Base-by-base conservation (phyloP, 2,329 filamentous ascomycete species). In the Fusarium sp. region DNA sequence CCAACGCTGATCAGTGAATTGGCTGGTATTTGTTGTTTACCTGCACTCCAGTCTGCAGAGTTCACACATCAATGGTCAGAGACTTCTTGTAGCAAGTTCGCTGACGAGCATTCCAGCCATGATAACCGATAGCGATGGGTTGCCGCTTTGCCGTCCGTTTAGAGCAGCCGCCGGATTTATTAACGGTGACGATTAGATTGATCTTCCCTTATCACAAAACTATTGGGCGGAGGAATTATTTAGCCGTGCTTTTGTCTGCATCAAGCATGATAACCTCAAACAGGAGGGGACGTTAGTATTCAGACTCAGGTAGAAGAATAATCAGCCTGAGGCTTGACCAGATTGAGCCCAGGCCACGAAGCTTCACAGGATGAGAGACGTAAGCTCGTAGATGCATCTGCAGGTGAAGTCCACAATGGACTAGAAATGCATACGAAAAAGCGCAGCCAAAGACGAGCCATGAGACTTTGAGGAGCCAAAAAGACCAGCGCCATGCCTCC, bases 291-390 rank as follows among this genome's bases (percentile, higher is more conserved):
- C 51, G 57, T 56, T 63, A 57, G 31, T 73, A 46, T 66, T 33
- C 54, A 56, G 58, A 57, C 37, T 58, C 25, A 66, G 74, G 60
- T 62, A 70, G 60, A 69, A 61, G 58, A 63, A 64, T 66, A 73
- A 72, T 73, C 63, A 74, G 62, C 56, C 65, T 74, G 60, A 73
- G 66, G 69, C 73, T 77, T 77, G 71, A 68, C 75, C 66, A 54
- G 38, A 77, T 73, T 72, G 52, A 77, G 75, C 52, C 52, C 63
- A 73, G 75, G 75, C 75, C 75, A 77, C 75, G 73, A 74, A 68
- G 71, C 73, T 63, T 60, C 35, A 27, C 44, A 60, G 54, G 44
- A 65, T 39, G 44, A 72, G 52, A 76, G 70, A 70, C 74, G 74
- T 76, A 70, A 76, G 74, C 74, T 61, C 67, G 44, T 60, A 54